Evolutionary conservation across 495 filamentous ascomycete genomes (phyloP).

Genomic region (Penicillium canescens): DNA sequence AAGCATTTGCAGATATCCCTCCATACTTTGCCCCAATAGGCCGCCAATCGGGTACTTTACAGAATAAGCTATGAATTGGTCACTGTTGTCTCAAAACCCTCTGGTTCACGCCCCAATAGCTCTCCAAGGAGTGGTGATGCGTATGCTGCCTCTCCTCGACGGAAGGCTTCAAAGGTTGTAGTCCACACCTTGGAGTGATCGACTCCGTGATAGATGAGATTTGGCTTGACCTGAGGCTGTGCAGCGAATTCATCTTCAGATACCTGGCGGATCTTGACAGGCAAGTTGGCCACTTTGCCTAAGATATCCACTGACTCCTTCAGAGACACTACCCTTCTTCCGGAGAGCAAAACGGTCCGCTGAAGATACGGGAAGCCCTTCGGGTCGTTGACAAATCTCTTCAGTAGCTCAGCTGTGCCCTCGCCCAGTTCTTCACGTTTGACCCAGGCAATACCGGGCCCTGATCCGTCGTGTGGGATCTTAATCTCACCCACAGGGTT

Average conservation of each 20-base stretch:
- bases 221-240: constrained; percentile 27
- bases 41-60: no score
- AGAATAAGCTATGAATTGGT: no score
- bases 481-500: constrained; percentile 27
- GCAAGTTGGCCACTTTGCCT: constrained; percentile 21
- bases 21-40: no score
- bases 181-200: constrained; percentile 21
- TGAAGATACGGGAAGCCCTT: constrained; percentile 26
- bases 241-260: constrained; percentile 39
- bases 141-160: constrained; percentile 34
- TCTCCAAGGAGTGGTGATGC: constrained; percentile 27
- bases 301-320: constrained; percentile 36
- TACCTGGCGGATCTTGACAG: constrained; percentile 31
- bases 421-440: constrained; percentile 49
- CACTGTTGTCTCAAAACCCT: constrained; percentile 28
- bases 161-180: constrained; percentile 41
- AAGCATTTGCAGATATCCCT: no score
- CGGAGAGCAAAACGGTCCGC: constrained; percentile 34
- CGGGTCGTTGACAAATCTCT: constrained; percentile 19
- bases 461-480: constrained; percentile 43
- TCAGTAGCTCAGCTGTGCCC: constrained; percentile 39
- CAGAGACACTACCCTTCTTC: constrained; percentile 30
- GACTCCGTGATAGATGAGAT: constrained; percentile 19
- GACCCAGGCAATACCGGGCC: constrained; percentile 42
- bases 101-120: constrained; percentile 35